Evolutionary conservation across 2,329 filamentous ascomycete species (phyloP), one percentile per base, ranked within the genome.

Genomic region (Beauveria australis): DNA sequence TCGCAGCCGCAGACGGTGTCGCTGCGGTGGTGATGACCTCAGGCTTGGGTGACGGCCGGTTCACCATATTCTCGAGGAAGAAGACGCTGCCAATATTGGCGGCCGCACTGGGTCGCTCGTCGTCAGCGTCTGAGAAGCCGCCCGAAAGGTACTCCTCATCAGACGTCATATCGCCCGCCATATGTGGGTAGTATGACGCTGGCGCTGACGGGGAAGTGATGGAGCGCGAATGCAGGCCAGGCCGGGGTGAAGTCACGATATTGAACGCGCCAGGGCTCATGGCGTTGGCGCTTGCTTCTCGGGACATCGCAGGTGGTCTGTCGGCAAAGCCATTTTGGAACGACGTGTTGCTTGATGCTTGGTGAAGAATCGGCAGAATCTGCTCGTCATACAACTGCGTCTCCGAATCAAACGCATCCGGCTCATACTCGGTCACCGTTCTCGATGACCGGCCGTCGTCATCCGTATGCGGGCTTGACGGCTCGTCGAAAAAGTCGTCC

Each of bases 261-360:
- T 75, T 79, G 74, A 88, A 81, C 28, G 83, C 83, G 8, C 78
- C 84, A 0, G 85, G 84, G 59, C 80, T 85, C 84, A 87, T 85
- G 3, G 81, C 79, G 65, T 86, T 86, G 56, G 78, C 75, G 65
- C 81, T 84, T 24, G 79, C 79, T 16, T 85, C 86, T 22, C 86
- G 84, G 14, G 81, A 81, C 71, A 82, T 74, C 14, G 83, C 75
- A 5, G 84, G 81, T 1, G 85, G 81, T 26, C 88, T 80, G 68
- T 97, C 93, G 1, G 87, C 84, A 67, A 97, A 93, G 5, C 91
- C 91, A 68, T 92, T 95, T 67, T 96, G 91, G 72, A 97, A 94
- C 2, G 86, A 92, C 1, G 86, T 83, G 43, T 88, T 87, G 64
- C 86, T 93, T 12, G 82, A 90, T 69, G 91, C 94, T 69, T 94